phyloP scores from a whole-genome alignment of 768 basidiomycete genomes.

The Lyophyllum shimeji region DNA sequence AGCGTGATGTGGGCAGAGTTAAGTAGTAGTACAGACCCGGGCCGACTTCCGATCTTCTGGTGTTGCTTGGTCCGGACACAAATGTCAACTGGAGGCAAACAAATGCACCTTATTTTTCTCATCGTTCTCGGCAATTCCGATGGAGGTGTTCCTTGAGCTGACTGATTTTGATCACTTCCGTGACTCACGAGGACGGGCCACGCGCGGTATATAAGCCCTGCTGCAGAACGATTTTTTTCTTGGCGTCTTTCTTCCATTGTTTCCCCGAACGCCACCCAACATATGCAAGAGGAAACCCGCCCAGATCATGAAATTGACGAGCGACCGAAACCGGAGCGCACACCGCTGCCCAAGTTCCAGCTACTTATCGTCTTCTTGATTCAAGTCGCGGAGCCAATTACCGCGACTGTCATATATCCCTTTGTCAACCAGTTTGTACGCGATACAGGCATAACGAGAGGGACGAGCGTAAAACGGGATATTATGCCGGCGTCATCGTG shows the following conservation, averaged over 20 bases:
- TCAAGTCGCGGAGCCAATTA: slow-evolving; percentile 33
- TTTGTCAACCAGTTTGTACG: slow-evolving; percentile 45
- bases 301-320: neutral
- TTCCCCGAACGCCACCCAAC: neutral
- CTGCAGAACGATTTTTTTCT: neutral
- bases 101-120: neutral
- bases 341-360: slow-evolving; percentile 38
- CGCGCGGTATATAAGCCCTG: neutral
- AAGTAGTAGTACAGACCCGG: too few relatives aligned
- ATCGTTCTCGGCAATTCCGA: neutral
- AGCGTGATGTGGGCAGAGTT: too few relatives aligned
- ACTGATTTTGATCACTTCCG: neutral
- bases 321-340: slow-evolving; percentile 9
- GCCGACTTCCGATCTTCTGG: neutral
- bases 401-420: slow-evolving; percentile 40
- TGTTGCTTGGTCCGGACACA: neutral
- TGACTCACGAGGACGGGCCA: neutral
- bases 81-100: neutral
- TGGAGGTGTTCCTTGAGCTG: neutral
- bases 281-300: neutral
- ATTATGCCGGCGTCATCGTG: slow-evolving; percentile 49
- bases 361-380: slow-evolving; percentile 34
- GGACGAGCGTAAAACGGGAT: slow-evolving; percentile 47
- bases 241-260: neutral
- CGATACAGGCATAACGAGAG: slow-evolving; percentile 40